Evolutionary conservation across 2,329 filamentous ascomycete genomes (phyloP), one percentile per base, ranked within the genome.

Genomic region (Myriosclerotinia curreyana): DNA sequence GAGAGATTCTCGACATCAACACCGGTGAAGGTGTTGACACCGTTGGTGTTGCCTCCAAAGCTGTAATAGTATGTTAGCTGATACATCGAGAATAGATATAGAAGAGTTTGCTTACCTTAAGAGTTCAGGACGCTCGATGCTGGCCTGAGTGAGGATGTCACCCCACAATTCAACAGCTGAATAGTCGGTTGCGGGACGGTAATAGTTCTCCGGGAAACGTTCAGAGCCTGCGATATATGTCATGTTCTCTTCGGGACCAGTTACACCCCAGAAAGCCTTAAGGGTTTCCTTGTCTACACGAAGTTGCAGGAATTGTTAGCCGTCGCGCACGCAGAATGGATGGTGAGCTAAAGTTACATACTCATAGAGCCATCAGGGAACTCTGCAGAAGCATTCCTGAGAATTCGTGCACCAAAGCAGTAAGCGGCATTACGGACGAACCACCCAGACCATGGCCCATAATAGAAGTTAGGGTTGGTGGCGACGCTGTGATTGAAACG

Each of bases 1-100:
- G 79, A 79, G 14, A 82, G 42, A 61, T 82, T 72, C 1, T 66
- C 64, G 1, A 80, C 49, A 67, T 80, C 72, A 51, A 84, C 68
- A 6, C 80, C 81, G 5, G 77, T 74, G 69, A 83, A 85, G 22
- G 76, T 79, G 74, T 85, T 80, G 9, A 62, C 59, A 7, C 22
- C 25, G 25, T 31, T 34, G 8, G 36, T 53, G 28, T 62, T 62
- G 17, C 59, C 59, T 17, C 59, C 48, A 11, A 53, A 52, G 38
- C 49, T 53, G 42, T 22, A 22, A 22, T 31, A 8, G 14, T 15
- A n/a, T 25, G 54, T 44, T 46, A 44, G 36, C 7, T 22, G 28
- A 25, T n/a, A 12, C n/a, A 17, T 31, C 5, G 5, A 31, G 28
- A 6, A 31, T 31, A 31, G 28, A 31, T 6, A 31, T 31, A 6